Conservation (phyloP, 2,329 filamentous ascomycete species). For the Metarhizium rileyi region DNA sequence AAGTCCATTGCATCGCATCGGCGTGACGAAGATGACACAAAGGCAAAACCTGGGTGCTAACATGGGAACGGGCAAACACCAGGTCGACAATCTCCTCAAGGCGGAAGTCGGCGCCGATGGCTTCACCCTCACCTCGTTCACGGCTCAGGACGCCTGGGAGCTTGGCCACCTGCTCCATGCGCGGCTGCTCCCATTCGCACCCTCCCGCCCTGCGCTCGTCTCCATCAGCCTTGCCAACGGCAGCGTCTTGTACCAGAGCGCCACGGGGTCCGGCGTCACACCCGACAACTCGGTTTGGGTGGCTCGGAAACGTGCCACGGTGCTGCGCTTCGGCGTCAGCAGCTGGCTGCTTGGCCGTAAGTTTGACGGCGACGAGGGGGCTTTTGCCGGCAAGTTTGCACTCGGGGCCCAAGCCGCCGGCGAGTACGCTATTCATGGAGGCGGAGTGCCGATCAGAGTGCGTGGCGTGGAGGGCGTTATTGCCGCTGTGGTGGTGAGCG, state of each 20-base stretch:
- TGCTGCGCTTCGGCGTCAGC: conserved; percentile 58
- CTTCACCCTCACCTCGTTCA: conserved; percentile 44
- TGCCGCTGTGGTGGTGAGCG: conserved; percentile 65
- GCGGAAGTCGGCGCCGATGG: conserved; percentile 28
- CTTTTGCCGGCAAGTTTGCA: conserved; percentile 56
- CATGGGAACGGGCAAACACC: background rate
- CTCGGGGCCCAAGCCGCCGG: conserved; percentile 43
- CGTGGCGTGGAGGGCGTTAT: conserved; percentile 66
- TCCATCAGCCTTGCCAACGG: conserved; percentile 52
- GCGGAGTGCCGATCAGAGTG: conserved; percentile 64
- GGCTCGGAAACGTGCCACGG: conserved; percentile 59
- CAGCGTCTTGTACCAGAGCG: conserved; percentile 57
- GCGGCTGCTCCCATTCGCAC: conserved; percentile 44
- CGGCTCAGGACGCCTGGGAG: conserved; percentile 52
- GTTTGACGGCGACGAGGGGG: conserved; percentile 51
- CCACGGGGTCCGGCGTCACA: conserved; percentile 54
- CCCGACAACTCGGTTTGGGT: conserved; percentile 69
- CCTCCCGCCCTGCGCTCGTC: conserved; percentile 41
- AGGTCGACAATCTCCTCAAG: conserved; percentile 18
- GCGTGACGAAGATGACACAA: background rate
- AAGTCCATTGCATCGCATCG: too few relatives aligned
- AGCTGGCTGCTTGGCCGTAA: conserved; percentile 66
- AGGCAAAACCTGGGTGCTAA: background rate
- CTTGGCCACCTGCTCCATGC: conserved; percentile 55
- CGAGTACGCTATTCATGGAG: conserved; percentile 69